Conservation (phyloP, 2,329 filamentous ascomycete genomes). For the Fusarium fracticaudum region DNA sequence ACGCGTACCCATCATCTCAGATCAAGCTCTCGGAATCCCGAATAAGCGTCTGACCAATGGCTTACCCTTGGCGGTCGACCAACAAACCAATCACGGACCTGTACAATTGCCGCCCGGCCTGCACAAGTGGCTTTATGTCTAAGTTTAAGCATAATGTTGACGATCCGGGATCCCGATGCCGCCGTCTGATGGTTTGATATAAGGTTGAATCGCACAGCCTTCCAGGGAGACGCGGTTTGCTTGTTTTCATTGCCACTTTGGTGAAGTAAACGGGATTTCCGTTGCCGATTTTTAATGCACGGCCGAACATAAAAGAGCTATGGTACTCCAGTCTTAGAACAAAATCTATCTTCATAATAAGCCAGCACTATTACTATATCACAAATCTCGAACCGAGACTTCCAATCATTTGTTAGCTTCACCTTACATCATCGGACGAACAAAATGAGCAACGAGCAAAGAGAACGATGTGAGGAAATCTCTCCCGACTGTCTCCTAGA, state of each 20-base stretch:
- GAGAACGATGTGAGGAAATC: background rate
- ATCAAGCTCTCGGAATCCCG: background rate
- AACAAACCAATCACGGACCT: background rate
- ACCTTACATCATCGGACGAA: accelerated
- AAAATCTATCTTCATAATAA: background rate
- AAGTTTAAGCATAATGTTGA: background rate
- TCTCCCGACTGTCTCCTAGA: background rate
- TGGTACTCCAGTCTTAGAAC: background rate
- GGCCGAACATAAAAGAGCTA: background rate
- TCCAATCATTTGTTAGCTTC: no score
- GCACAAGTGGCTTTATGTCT: background rate
- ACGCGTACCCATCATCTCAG: background rate
- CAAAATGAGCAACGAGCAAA: background rate
- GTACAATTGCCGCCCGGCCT: background rate
- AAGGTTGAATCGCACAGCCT: background rate
- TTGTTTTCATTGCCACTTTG: background rate
- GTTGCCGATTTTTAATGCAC: accelerated
- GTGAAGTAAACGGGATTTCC: background rate
- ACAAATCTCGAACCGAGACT: background rate
- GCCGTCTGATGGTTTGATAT: background rate
- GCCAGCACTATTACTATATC: background rate
- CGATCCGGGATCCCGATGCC: background rate
- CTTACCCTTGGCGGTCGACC: background rate
- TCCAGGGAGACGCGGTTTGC: background rate
- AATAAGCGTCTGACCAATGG: background rate